Percentiles rank a stretch among this genome's conserved stretches.
Conservation (phyloP, 2,329 filamentous ascomycete species). For the Polychaeton citri region DNA sequence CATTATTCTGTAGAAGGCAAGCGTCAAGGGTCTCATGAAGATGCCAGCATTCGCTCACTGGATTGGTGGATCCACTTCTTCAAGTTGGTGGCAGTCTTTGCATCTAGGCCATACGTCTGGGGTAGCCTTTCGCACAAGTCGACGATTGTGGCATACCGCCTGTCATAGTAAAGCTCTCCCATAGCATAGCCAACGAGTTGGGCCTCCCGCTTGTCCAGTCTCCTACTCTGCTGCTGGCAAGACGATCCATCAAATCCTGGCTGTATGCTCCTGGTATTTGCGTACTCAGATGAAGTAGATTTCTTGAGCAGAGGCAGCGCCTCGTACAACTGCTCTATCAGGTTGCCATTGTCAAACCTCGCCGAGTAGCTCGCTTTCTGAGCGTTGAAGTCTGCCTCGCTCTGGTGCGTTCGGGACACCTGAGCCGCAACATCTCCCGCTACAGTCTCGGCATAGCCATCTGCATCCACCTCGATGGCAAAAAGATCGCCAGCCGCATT, state of each 20-base stretch:
- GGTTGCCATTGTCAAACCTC: conserved; percentile 17
- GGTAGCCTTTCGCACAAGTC: conserved; percentile 12
- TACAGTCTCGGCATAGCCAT: conserved; percentile 19
- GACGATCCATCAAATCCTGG: not conserved
- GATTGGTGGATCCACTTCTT: conserved; percentile 10
- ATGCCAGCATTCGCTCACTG: not conserved
- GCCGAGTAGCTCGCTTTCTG: conserved; percentile 18
- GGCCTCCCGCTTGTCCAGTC: conserved; percentile 16
- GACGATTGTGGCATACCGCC: conserved; percentile 38
- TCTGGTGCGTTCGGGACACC: conserved; percentile 19
- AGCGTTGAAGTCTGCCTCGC: conserved; percentile 17
- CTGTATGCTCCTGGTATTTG: not conserved
- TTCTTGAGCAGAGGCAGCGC: conserved; percentile 8
- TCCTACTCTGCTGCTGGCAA: conserved; percentile 3
- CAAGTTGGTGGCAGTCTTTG: conserved; percentile 10
- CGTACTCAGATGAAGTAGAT: not conserved
- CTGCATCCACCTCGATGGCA: conserved; percentile 18
- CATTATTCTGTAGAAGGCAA: no score
- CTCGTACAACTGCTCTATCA: conserved; percentile 9
- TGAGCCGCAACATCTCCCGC: conserved; percentile 11
- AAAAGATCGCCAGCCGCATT: conserved; percentile 12
- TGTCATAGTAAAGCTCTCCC: conserved; percentile 45
- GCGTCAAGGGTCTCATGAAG: not conserved
- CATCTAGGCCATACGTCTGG: conserved; percentile 11
- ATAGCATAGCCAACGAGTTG: conserved; percentile 38